phyloP scores from a whole-genome alignment of 768 basidiomycete genomes.

The Rhizopogon vulgaris region DNA sequence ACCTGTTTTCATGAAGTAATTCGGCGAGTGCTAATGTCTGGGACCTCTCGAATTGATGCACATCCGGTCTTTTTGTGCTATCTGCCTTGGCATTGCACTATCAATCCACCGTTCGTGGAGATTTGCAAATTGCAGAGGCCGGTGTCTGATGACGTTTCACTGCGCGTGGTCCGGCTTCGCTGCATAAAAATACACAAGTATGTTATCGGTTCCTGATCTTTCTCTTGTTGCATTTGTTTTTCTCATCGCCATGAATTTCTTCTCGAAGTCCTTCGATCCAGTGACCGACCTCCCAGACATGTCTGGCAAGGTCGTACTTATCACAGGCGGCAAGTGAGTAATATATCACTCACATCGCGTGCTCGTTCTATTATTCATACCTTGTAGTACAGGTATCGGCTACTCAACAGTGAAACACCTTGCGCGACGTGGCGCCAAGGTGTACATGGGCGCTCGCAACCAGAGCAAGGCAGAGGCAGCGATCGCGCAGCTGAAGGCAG shows the following conservation, averaged over 20 bases:
- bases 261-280: conserved; percentile 27
- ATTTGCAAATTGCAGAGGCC: too few species aligned
- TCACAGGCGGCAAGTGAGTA: conserved; percentile 63
- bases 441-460: conserved; percentile 51
- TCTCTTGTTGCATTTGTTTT: too few species aligned
- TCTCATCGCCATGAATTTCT: conserved; percentile 14
- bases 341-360: not conserved
- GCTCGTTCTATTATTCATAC: not conserved
- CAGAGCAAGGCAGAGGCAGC: conserved; percentile 41
- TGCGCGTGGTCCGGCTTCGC: too few species aligned
- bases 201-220: too few species aligned
- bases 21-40: too few species aligned
- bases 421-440: conserved; percentile 49
- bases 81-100: too few species aligned
- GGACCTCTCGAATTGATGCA: too few species aligned
- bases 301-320: conserved; percentile 44
- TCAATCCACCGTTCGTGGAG: too few species aligned
- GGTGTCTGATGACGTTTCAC: too few species aligned
- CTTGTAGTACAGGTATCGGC: conserved; percentile 40
- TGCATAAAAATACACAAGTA: too few species aligned
- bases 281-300: conserved; percentile 38
- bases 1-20: too few species aligned
- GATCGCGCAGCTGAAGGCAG: conserved; percentile 36
- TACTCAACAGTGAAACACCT: conserved; percentile 48
- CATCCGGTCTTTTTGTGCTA: too few species aligned